phyloP scores from a whole-genome alignment of 441 rosid genomes.

The Gossypium aridum region DNA sequence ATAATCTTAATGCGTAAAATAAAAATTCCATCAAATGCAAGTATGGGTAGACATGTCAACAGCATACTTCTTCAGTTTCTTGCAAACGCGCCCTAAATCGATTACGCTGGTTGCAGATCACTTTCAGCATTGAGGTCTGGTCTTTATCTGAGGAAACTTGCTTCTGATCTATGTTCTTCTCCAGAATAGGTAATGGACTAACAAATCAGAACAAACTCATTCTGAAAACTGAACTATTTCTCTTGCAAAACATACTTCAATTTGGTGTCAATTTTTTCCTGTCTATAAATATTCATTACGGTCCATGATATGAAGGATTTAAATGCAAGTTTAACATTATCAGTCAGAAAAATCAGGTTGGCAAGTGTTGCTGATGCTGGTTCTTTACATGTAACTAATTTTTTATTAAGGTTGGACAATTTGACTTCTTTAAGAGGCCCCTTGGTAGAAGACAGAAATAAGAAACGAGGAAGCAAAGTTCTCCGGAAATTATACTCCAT shows the following conservation, averaged over 20 bases:
- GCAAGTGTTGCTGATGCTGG: not conserved
- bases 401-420: not conserved
- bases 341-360: not conserved
- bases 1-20: conserved; percentile 2
- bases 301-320: not conserved
- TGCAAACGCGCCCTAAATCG: conserved; percentile 80
- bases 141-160: conserved; percentile 82
- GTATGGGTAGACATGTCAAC: not conserved
- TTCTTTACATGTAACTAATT: conserved; percentile 1
- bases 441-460: not conserved
- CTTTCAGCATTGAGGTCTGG: conserved; percentile 97
- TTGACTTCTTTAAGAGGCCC: not conserved
- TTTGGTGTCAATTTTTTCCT: not conserved
- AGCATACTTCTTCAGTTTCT: conserved; percentile 87
- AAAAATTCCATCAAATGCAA: conserved; percentile 5
- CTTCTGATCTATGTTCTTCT: conserved; percentile 64
- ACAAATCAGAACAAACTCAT: not conserved
- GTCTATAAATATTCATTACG: not conserved
- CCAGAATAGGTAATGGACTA: conserved; percentile 10
- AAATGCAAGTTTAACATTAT: not conserved
- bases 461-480: not conserved
- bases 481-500: not conserved
- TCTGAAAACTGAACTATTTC: not conserved
- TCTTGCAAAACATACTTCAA: not conserved
- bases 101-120: conserved; percentile 94